Evolutionary conservation across 73 alveolate genomes (phyloP).

Genomic region (Diophrys appendiculata): DNA sequence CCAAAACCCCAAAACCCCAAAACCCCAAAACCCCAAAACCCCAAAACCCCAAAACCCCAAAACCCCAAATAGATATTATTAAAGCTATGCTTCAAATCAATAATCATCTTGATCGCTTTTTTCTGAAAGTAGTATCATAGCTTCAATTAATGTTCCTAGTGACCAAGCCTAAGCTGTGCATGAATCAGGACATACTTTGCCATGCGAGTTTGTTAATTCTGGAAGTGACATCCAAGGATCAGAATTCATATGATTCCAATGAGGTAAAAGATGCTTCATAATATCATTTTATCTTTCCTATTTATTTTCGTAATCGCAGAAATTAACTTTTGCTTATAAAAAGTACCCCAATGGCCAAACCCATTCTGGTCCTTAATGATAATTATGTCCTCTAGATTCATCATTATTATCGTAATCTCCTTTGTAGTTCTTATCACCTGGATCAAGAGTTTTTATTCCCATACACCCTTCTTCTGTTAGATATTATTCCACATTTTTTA

Average conservation of each 20-base stretch:
- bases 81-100: no score
- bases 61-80: no score
- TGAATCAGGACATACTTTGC: conserved; percentile 73
- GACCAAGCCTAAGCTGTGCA: conserved; percentile 86
- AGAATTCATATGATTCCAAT: conserved; percentile 55
- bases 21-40: no score
- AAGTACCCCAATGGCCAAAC: conserved; percentile 89
- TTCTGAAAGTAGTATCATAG: conserved; percentile 39
- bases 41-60: no score
- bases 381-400: conserved; percentile 90
- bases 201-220: conserved; percentile 82
- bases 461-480: conserved; percentile 64
- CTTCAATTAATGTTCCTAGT: conserved; percentile 73
- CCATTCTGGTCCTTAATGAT: conserved; percentile 98
- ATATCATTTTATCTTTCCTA: conserved; percentile 42
- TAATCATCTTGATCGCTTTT: neutral
- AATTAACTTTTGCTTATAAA: conserved; percentile 64
- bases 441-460: conserved; percentile 93
- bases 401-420: conserved; percentile 81
- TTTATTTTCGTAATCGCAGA: conserved; percentile 34
- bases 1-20: no score
- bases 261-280: conserved; percentile 67
- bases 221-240: conserved; percentile 84
- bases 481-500: conserved; percentile 67
- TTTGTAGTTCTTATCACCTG: conserved; percentile 73